Evolutionary conservation across 495 filamentous ascomycete species (phyloP).

Genomic region (Oidiodendron maius): DNA sequence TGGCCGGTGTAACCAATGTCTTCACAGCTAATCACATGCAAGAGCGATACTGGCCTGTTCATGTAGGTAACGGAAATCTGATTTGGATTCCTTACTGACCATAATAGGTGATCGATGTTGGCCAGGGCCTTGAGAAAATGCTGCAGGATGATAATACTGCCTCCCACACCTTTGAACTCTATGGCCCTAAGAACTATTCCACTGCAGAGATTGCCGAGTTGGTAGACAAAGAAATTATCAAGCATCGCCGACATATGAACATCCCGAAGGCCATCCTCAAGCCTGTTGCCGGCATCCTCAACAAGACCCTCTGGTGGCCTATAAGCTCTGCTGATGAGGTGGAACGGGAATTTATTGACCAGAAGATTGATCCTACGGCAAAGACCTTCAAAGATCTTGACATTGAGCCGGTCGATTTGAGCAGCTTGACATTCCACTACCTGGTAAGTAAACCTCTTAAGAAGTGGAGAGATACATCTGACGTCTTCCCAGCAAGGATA

Average conservation of each 20-base stretch:
- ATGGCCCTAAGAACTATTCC: constrained; percentile 88
- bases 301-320: constrained; percentile 83
- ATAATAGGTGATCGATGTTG: constrained; percentile 77
- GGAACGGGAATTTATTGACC: constrained; percentile 91
- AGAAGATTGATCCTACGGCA: constrained; percentile 80
- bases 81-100: constrained; percentile 17
- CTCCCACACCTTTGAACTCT: constrained; percentile 89
- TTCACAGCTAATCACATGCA: constrained; percentile 90
- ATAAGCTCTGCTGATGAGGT: constrained; percentile 78
- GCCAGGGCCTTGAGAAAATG: constrained; percentile 80
- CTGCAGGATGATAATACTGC: constrained; percentile 84
- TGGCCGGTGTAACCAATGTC: constrained; percentile 71
- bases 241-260: constrained; percentile 86
- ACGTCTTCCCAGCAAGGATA: constrained; percentile 61
- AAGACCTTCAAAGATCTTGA: constrained; percentile 95
- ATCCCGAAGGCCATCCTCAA: constrained; percentile 74
- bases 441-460: constrained; percentile 55
- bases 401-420: constrained; percentile 79
- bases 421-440: constrained; percentile 82
- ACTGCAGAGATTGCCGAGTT: constrained; percentile 79
- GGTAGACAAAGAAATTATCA: constrained; percentile 88
- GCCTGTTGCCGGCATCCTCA: constrained; percentile 63
- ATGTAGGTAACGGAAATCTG: constrained; percentile 49
- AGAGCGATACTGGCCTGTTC: constrained; percentile 86
- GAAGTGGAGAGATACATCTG: constrained; percentile 20